These are phyloP conservation scores for Mycoemilia scoparia DNA, from an alignment of 192 early-diverging fungal genomes.

Conservation along the genomic window DNA sequence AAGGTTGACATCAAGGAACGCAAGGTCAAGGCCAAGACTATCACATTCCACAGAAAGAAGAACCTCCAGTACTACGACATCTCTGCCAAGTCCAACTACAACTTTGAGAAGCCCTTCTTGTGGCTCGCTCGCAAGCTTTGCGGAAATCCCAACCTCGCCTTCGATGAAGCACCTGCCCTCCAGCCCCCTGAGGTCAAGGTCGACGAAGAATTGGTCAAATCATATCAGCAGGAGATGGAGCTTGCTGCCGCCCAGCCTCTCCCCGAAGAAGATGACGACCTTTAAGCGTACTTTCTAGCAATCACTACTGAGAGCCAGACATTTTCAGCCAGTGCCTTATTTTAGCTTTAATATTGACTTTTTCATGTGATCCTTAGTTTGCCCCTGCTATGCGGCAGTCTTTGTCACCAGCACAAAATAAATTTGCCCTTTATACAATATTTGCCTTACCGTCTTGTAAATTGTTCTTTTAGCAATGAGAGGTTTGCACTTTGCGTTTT, in stretches of 20 bases:
- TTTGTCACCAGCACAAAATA: no score
- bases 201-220: constrained; percentile 52
- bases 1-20: constrained; percentile 99
- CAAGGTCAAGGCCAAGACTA: constrained; percentile 99
- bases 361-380: not conserved
- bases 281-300: constrained; percentile 8
- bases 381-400: no score
- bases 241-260: constrained; percentile 69
- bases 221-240: constrained; percentile 65
- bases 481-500: no score
- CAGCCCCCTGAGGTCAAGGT: constrained; percentile 84
- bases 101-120: constrained; percentile 99
- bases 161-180: constrained; percentile 92
- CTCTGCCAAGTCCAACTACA: constrained; percentile 99
- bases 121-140: constrained; percentile 97
- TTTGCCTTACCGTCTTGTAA: no score
- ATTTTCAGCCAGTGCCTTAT: not conserved
- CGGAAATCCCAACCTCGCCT: constrained; percentile 88
- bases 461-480: no score
- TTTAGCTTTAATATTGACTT: not conserved
- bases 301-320: no score
- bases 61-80: constrained; percentile 99
- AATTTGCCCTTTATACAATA: no score
- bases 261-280: constrained; percentile 61
- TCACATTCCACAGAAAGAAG: constrained; percentile 99